Evolutionary conservation across 208 protist species (phyloP).

Genomic region (Leishmania martiniquensis): DNA sequence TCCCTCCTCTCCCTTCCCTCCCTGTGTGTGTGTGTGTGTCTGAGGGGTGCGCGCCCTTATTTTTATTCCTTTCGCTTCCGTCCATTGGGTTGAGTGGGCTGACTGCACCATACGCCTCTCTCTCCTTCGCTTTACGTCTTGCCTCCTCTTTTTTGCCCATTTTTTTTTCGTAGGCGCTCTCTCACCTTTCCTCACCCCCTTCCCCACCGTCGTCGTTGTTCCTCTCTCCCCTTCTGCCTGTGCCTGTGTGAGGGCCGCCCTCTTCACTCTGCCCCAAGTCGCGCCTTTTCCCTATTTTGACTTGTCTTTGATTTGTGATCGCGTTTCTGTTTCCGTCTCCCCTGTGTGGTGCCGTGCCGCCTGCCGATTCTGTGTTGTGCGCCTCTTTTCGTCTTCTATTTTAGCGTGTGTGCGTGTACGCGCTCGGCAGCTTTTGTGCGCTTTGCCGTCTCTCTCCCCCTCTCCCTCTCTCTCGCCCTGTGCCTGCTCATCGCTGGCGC

Average conservation of each 20-base stretch:
- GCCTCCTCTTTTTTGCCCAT: background rate
- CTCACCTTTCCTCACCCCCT: conserved; percentile 1
- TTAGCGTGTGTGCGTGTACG: background rate
- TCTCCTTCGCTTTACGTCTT: background rate
- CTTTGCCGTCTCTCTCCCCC: conserved; percentile 4
- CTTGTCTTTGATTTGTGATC: no score
- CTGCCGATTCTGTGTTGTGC: background rate
- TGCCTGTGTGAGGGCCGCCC: background rate
- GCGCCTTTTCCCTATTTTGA: no score
- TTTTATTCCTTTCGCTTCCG: conserved; percentile 14
- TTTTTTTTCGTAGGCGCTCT: background rate
- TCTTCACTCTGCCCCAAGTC: no score
- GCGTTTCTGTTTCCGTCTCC: no score
- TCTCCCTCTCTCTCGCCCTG: background rate
- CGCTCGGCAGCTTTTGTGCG: background rate
- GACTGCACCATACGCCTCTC: conserved; percentile 4
- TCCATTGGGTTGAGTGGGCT: background rate
- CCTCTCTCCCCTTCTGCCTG: background rate
- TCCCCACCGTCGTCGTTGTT: background rate
- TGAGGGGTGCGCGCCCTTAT: background rate
- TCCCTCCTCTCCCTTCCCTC: background rate
- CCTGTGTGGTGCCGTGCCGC: background rate
- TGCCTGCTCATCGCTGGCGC: background rate
- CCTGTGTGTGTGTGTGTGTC: background rate
- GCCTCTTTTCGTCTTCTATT: background rate